These are phyloP conservation scores for Agrocybe praecox DNA, from an alignment of 768 basidiomycete species.

Conservation along the genomic window DNA sequence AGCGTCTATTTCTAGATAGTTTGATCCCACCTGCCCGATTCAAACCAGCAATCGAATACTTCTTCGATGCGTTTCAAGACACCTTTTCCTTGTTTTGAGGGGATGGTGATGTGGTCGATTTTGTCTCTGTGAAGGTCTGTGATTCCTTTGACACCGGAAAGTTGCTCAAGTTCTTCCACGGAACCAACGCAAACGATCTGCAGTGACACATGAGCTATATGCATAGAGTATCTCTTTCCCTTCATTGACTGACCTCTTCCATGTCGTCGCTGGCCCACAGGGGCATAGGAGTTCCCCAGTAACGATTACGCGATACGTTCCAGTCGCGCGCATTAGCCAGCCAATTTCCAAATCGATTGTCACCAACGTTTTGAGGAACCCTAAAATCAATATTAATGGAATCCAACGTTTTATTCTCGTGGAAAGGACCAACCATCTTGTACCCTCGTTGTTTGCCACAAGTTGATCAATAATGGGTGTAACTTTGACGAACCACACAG, in stretches of 20 bases:
- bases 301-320: constrained; percentile 98
- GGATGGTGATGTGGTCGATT: constrained; percentile 96
- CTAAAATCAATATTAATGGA: constrained; percentile 38
- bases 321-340: constrained; percentile 97
- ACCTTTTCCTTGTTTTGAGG: constrained; percentile 88
- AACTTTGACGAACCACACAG: constrained; percentile 94
- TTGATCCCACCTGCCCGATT: constrained; percentile 96
- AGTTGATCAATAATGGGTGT: constrained; percentile 83
- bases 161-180: constrained; percentile 80
- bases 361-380: constrained; percentile 92
- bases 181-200: constrained; percentile 88
- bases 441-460: constrained; percentile 87
- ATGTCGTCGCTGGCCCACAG: constrained; percentile 94
- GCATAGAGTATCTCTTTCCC: not conserved
- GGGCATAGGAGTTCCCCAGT: constrained; percentile 98
- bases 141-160: constrained; percentile 85
- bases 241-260: constrained; percentile 63
- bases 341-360: constrained; percentile 96
- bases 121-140: constrained; percentile 92
- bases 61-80: constrained; percentile 88
- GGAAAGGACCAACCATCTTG: constrained; percentile 69
- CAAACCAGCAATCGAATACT: constrained; percentile 99
- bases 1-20: not conserved
- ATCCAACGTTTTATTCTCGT: not conserved
- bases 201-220: not conserved